Percentiles rank a stretch among this genome's conserved stretches.
These are phyloP conservation scores for Annona squamosa DNA, from an alignment of 164 flowering plant genomes.

Conservation along the genomic window DNA sequence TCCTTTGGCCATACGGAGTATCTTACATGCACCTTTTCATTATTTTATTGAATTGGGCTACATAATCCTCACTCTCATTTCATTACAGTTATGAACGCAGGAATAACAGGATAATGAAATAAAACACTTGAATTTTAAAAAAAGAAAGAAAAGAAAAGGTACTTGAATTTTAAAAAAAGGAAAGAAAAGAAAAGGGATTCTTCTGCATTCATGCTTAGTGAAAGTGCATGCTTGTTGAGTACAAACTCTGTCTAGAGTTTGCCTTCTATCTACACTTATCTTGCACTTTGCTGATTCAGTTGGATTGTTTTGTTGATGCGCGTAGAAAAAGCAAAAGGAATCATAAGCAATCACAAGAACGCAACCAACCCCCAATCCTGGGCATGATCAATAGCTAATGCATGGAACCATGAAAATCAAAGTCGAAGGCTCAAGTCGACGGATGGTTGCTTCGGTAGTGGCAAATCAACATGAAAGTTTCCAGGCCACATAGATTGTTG, in stretches of 20 bases:
- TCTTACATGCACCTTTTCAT: neutral
- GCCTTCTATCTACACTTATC: neutral
- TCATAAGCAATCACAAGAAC: slow-evolving; percentile 6
- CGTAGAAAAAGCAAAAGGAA: slow-evolving; percentile 10
- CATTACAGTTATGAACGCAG: neutral
- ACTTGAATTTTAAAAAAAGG: too few relatives aligned
- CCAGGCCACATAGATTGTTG: slow-evolving; percentile 40
- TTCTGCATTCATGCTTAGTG: neutral
- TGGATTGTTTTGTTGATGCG: slow-evolving; percentile 7
- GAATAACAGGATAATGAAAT: neutral
- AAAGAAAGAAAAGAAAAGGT: too few relatives aligned
- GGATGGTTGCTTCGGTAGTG: slow-evolving; percentile 18
- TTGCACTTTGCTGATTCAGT: slow-evolving; percentile 7
- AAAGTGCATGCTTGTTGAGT: too few relatives aligned
- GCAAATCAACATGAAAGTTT: slow-evolving; percentile 24
- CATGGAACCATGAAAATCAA: slow-evolving; percentile 17
- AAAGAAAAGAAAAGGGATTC: neutral
- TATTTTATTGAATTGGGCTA: neutral
- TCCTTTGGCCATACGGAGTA: too few relatives aligned
- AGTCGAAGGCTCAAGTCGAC: slow-evolving; percentile 52
- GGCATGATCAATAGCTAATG: neutral
- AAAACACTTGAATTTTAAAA: neutral
- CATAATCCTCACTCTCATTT: neutral
- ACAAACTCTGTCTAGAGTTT: too few relatives aligned
- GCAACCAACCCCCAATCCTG: neutral